Conservation (phyloP, 805 yeast genomes). For the Hanseniaspora hatyaiensis region DNA sequence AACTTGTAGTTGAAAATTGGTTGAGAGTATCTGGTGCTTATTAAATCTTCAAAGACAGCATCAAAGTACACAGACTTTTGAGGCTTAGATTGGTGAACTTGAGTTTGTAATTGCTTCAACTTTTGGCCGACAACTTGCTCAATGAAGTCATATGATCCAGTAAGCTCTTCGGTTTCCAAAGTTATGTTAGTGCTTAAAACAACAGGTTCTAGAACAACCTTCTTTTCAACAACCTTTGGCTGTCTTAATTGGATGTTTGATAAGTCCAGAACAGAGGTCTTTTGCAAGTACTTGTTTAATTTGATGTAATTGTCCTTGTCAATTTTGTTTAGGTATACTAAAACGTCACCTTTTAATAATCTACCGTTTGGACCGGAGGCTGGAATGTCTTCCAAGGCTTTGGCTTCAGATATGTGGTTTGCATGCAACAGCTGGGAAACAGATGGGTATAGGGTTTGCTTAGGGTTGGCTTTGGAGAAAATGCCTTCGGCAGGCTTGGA, state of each 20-base stretch:
- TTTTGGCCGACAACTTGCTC: not conserved
- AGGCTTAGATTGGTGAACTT: slow-evolving; percentile 3
- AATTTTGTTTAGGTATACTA: slow-evolving; percentile 69
- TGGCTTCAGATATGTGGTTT: slow-evolving; percentile 52
- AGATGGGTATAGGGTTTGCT: slow-evolving; percentile 65
- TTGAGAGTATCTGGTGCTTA: slow-evolving; percentile 33
- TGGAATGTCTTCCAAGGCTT: slow-evolving; percentile 57
- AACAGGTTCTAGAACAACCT: slow-evolving; percentile 20
- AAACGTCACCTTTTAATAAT: slow-evolving; percentile 78
- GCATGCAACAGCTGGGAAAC: slow-evolving; percentile 54
- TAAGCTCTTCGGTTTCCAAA: too few relatives aligned
- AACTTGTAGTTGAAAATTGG: slow-evolving; percentile 23
- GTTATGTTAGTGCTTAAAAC: slow-evolving; percentile 17
- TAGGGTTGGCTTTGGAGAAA: slow-evolving; percentile 43
- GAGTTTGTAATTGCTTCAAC: slow-evolving; percentile 7
- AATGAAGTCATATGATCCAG: not conserved
- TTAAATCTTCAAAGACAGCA: slow-evolving; percentile 47
- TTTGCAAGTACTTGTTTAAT: slow-evolving; percentile 46
- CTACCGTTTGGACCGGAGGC: slow-evolving; percentile 89
- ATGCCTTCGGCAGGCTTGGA: slow-evolving; percentile 17
- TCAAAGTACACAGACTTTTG: slow-evolving; percentile 40
- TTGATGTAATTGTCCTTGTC: slow-evolving; percentile 41
- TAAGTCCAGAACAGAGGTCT: slow-evolving; percentile 56
- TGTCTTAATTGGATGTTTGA: slow-evolving; percentile 43
- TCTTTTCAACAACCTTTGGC: slow-evolving; percentile 22